These are phyloP conservation scores for Corylus americana DNA, from an alignment of 306 rosid species.

Conservation along the genomic window DNA sequence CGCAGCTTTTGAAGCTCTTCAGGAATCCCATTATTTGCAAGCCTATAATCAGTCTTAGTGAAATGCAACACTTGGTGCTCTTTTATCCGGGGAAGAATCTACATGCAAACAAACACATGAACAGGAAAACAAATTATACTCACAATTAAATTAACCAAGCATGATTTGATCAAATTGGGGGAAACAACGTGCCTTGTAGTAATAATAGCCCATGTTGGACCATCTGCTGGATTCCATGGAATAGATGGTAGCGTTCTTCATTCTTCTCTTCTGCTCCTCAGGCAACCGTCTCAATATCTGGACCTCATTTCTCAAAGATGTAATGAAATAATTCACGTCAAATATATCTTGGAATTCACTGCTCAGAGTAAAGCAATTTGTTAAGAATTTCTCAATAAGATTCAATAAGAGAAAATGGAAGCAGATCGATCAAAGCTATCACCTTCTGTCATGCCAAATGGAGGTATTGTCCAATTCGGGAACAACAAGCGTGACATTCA, in stretches of 20 bases:
- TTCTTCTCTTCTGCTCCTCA: constrained; percentile 50
- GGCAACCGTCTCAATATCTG: constrained; percentile 50
- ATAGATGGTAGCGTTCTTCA: constrained; percentile 26
- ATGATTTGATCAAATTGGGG: no score
- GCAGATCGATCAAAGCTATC: background rate
- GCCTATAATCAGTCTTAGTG: constrained; percentile 78
- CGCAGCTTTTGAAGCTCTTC: constrained; percentile 72
- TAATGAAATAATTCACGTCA: constrained; percentile 70
- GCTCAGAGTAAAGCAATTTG: background rate
- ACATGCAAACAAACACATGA: background rate
- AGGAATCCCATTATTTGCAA: constrained; percentile 76
- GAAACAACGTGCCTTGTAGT: no score
- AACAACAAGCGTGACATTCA: constrained; percentile 84
- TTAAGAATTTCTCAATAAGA: background rate
- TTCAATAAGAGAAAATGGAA: no score
- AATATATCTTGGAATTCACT: constrained; percentile 90
- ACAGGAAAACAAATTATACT: no score
- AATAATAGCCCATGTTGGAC: constrained; percentile 78
- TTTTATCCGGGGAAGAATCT: constrained; percentile 76
- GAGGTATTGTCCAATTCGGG: constrained; percentile 88
- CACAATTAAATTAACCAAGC: no score
- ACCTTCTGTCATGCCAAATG: constrained; percentile 91
- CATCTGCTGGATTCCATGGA: constrained; percentile 84
- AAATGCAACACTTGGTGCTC: constrained; percentile 78
- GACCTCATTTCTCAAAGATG: constrained; percentile 80